Base-by-base conservation (phyloP, 1,284 basidiomycete genomes). In the Tylopilus sp. region DNA sequence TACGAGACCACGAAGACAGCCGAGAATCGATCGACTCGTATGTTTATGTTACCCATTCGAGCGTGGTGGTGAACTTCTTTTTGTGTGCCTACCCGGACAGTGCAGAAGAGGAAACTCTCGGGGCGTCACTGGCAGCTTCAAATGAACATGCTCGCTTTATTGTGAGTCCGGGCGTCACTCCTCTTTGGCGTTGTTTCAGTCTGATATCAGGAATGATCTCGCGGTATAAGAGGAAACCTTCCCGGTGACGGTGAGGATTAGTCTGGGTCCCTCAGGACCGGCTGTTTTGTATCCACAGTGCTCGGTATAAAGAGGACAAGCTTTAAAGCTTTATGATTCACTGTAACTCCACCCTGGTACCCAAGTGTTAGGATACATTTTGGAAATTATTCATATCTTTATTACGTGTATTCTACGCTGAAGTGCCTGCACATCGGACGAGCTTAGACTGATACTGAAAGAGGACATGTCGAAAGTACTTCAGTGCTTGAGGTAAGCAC, bases 51-150 rank as follows among this genome's bases (percentile, higher is more conserved):
- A 2, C 15, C 28, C 21, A 23, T 33, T 11, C 35, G 7, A 8
- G 12, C 11, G 8, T 18, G 29, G 11, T 1, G 18, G 19, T 18
- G 4, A 16, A 23, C 21, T 23, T 23, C 6, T 36, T 6, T 18
- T 34, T 10, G n/a, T 16, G 16, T 12, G 80, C 77, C 19, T 75
- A 70, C 54, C 56, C 50, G 54, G 54, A 53, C 21, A 48, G 56
- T 13, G 55, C 56, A 12, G 52, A 55, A 19, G 52, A 55, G 2
- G 38, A 53, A 30, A 34, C 42, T 3, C 72, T 87, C 15, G 82
- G 87, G 41, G 69, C 76, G 30, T 78, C 78, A 1, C 63, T 88
- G 13, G 71, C 69, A 4, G 68, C 73, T 43, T 74, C 86, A 29
- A 75, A 75, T 21, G 63, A 61, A 2, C 59, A 72, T 31, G 82